Base-by-base conservation (phyloP, 495 filamentous ascomycete species). In the Umbilicaria muhlenbergii region DNA sequence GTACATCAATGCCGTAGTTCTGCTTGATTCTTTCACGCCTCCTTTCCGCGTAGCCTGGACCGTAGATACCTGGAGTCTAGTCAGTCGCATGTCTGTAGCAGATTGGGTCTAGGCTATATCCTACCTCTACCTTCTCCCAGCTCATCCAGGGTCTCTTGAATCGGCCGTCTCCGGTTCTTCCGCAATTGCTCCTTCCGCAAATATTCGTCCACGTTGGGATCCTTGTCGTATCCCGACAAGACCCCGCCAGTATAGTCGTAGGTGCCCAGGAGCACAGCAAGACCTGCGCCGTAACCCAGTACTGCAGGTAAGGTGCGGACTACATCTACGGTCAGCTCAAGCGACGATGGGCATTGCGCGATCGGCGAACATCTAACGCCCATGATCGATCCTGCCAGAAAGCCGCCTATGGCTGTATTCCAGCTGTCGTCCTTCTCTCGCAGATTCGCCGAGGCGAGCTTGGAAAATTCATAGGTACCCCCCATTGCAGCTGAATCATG, bases 91-190 rank as follows among this genome's bases (percentile, higher is more conserved):
- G 5, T 1, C 39, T 18, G 15, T 38, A 24, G 13, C 32, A 46
- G 31, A 8, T 34, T 18, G 34, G 3, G 16, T 16, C 19, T 19
- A 21, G 14, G 32, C 32, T 12, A 16, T 16, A 36, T 16, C 14
- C 52, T 70, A 91, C 87, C 83, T 75, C 88, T 73, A 47, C 86
- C 86, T 68, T 99, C 92, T 21, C 92, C 92, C 43, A 96, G 45
- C 45, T 88, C 71, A 10, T 74, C 68, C 43, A 96, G 64, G 8
- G 83, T 94, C 64, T 95, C 77, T 58, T 88, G 78, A 18, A 86
- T 70, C 16, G 86, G 81, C 47, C 77, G 71, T 58, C 86, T 71
- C 53, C 78, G 74, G 51, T 75, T 79, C 67, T 72, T 80, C 54
- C 86, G 75, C 56, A 94, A 47, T 39, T 69, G 61, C 56, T 91